Base-by-base conservation (phyloP, 2,329 filamentous ascomycete species). In the Botrytis squamosa region DNA sequence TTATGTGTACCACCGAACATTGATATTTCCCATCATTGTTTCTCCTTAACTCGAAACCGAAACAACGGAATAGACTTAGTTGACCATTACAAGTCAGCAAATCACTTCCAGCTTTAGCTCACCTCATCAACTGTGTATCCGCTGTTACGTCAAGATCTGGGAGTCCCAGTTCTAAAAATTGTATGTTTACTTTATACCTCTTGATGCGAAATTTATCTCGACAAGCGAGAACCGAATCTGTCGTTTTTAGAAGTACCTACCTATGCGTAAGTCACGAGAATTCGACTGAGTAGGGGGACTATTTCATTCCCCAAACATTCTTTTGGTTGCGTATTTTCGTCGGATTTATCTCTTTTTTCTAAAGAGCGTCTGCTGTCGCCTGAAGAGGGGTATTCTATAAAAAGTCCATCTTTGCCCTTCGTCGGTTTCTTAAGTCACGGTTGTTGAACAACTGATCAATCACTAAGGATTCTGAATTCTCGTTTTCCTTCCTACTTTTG, bases 1-100 rank as follows among this genome's bases (percentile, higher is more conserved):
- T 59, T 22, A 2, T 5, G 1, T 36, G 0, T 36, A 5, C 3
- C 0, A 6, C 18, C 1, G 29, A 59, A 10, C 0, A 5, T 20
- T 33, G 29, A 18, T 5, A 0, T 10, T 20, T 33, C 7, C n/a
- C 25, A 55, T 33, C 8, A 9, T 33, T 59, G 1, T 7, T 14
- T 8, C 16, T 33, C 29, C 0, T 33, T 1, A 52, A n/a, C 6
- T 25, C 12, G 6, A 2, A 7, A 52, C 3, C 25, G 2, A 6
- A 14, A n/a, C 25, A n/a, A 7, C 10, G 5, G 49, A 52, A 52
- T 16, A 20, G 12, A 59, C 7, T 33, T n/a, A 29, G 25, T 29
- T 52, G 49, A 16, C 25, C 25, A n/a, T n/a, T n/a, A 9, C 16
- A 14, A 52, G 10, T 52, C 25, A 4, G 49, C 4, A n/a, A 14